Evolutionary conservation across 306 rosid species (phyloP).

Genomic region (Gleditsia sinensis): DNA sequence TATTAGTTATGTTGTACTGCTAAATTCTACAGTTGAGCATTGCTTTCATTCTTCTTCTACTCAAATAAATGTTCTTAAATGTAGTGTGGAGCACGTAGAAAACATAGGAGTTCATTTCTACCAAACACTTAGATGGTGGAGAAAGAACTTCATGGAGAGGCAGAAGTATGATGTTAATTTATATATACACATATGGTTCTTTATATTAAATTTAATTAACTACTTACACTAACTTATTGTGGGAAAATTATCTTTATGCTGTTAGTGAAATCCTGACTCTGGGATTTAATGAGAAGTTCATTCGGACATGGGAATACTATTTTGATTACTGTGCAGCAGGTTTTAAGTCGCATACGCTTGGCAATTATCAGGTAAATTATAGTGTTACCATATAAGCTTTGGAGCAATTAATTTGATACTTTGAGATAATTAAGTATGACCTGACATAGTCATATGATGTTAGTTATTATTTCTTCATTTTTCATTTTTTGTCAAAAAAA

Average conservation of each 20-base stretch:
- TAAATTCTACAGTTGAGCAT: background rate
- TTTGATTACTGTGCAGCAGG: constrained; percentile 88
- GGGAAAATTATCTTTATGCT: background rate
- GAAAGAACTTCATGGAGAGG: constrained; percentile 70
- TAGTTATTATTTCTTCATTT: too few species aligned
- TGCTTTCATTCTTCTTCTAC: background rate
- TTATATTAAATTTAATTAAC: background rate
- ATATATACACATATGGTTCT: background rate
- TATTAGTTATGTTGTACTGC: constrained; percentile 30
- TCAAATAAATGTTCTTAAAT: constrained; percentile 11
- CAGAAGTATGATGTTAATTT: constrained; percentile 49
- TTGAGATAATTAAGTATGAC: background rate
- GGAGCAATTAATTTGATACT: constrained; percentile 18
- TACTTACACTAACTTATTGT: background rate
- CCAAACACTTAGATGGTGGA: constrained; percentile 83
- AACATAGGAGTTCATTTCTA: constrained; percentile 87
- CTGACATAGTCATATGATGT: background rate
- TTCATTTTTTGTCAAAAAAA: too few species aligned
- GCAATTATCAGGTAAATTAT: constrained; percentile 71
- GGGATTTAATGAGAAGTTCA: constrained; percentile 71
- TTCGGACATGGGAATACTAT: constrained; percentile 89
- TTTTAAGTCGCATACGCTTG: constrained; percentile 73
- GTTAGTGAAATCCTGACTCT: constrained; percentile 65
- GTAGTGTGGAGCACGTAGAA: constrained; percentile 78
- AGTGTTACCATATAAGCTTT: background rate